These are phyloP conservation scores for Gossypium thurberi DNA, from an alignment of 345 rosid species.

Conservation along the genomic window DNA sequence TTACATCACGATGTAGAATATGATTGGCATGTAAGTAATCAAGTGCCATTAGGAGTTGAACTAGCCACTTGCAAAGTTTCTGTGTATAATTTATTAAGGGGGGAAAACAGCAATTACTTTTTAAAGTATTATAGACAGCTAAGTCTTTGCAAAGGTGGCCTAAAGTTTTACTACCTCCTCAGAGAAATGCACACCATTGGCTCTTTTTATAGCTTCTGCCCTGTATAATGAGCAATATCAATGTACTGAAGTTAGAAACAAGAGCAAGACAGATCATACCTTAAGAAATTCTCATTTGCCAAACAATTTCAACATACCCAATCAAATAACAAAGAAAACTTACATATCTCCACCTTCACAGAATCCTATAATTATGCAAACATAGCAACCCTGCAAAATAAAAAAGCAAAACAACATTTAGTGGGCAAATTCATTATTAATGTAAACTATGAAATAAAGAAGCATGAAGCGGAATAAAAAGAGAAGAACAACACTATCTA, in stretches of 20 bases:
- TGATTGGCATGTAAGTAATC: conserved; percentile 74
- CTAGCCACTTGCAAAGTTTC: conserved; percentile 93
- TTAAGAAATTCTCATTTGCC: conserved; percentile 5
- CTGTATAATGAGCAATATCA: conserved; percentile 34
- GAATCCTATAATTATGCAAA: conserved; percentile 87
- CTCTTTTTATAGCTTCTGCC: conserved; percentile 84
- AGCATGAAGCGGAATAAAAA: neutral
- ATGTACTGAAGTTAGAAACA: neutral
- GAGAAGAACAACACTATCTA: neutral
- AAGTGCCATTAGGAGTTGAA: conserved; percentile 71
- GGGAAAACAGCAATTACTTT: neutral
- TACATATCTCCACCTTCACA: conserved; percentile 99
- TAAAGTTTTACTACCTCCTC: conserved; percentile 59
- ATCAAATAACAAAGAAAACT: conserved; percentile 21
- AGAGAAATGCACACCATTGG: conserved; percentile 58
- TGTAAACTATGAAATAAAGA: neutral
- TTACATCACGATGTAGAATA: conserved; percentile 87
- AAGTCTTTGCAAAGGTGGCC: neutral
- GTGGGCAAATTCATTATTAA: neutral
- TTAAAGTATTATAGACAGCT: neutral
- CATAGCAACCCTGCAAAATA: conserved; percentile 79
- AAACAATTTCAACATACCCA: neutral
- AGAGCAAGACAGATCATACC: conserved; percentile 1
- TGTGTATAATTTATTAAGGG: conserved; percentile 24
- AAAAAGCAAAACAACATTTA: conserved; percentile 5